These are phyloP conservation scores for Akanthomyces uredinophilus DNA, from an alignment of 2,329 filamentous ascomycete species.

Conservation along the genomic window DNA sequence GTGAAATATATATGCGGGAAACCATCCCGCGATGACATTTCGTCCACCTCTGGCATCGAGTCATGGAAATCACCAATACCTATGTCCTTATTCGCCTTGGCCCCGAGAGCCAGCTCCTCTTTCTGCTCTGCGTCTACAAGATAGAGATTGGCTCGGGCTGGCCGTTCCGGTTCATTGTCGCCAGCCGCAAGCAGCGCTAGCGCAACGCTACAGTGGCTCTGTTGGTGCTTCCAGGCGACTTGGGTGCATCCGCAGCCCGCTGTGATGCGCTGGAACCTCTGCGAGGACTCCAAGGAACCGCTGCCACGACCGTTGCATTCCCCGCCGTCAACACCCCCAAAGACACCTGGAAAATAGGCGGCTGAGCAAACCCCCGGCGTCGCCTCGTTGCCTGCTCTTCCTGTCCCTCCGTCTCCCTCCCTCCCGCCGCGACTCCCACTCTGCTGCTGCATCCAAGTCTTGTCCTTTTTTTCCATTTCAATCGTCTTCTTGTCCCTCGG, in stretches of 20 bases:
- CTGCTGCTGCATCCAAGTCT: constrained; percentile 8
- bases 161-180: constrained; percentile 14
- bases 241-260: not conserved
- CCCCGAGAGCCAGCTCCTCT: constrained; percentile 6
- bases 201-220: not conserved
- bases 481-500: not conserved
- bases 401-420: not conserved
- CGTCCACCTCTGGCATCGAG: not conserved
- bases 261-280: not conserved
- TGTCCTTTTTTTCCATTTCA: not conserved
- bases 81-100: not conserved
- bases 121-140: not conserved
- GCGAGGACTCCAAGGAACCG: not conserved
- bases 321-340: not conserved
- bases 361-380: no score
- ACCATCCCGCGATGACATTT: no score
- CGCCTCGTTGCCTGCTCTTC: not conserved
- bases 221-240: no score
- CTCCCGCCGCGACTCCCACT: not conserved
- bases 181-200: not conserved
- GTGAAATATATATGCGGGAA: not conserved
- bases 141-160: constrained; percentile 10
- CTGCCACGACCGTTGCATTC: not conserved
- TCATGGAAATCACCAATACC: constrained; percentile 1
- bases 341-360: no score